Percentiles rank a stretch among this genome's conserved stretches.
Conservation (phyloP, 768 basidiomycete genomes). For the Serendipita sp. region DNA sequence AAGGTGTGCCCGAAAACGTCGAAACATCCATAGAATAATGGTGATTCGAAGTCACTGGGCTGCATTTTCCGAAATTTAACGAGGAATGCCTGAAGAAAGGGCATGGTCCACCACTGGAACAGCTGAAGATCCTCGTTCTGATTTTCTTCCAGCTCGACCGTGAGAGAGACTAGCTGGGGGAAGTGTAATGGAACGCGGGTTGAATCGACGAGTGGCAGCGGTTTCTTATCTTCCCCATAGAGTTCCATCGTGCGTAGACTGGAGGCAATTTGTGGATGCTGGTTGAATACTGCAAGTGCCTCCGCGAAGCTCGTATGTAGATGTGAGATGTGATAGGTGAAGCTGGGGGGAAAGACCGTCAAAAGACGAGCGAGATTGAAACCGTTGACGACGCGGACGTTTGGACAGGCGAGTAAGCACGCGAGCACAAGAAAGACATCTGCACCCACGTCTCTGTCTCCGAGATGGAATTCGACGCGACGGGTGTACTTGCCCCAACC, state of each 20-base stretch:
- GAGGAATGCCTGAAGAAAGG: conserved; percentile 1
- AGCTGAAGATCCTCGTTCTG: background rate
- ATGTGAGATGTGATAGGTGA: background rate
- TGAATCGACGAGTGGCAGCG: background rate
- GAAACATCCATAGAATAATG: background rate
- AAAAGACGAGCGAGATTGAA: conserved; percentile 5
- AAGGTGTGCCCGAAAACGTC: background rate
- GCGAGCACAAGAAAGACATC: conserved; percentile 3
- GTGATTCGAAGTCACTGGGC: background rate
- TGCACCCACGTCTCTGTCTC: conserved; percentile 2
- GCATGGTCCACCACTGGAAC: background rate
- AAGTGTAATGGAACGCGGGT: background rate
- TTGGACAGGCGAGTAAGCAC: conserved; percentile 4
- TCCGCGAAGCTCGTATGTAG: background rate
- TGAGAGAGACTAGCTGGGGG: conserved; percentile 1
- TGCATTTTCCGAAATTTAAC: background rate
- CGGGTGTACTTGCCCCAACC: conserved; percentile 5
- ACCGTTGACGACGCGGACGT: background rate
- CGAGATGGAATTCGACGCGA: conserved; percentile 3
- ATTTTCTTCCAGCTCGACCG: background rate
- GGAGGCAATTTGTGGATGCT: background rate
- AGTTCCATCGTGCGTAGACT: background rate
- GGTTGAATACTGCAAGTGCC: background rate
- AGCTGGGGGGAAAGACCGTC: background rate
- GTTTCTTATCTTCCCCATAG: conserved; percentile 1